Base-by-base conservation (phyloP, 2,329 filamentous ascomycete genomes). In the Trichoderma semiorbis region DNA sequence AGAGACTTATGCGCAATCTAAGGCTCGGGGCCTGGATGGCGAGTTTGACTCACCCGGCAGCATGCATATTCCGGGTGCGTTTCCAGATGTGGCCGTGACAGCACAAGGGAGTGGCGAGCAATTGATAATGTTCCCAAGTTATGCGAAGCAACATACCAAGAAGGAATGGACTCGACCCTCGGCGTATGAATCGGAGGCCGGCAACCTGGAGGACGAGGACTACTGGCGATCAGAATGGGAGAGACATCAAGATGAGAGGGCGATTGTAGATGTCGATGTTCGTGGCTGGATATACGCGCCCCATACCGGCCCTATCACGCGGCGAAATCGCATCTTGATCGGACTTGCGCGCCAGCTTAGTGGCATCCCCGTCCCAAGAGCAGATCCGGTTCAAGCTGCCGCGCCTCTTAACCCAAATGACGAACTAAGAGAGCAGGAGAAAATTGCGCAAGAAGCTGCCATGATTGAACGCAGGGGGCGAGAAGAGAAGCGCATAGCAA, bases 51-150 rank as follows among this genome's bases (percentile, higher is more conserved):
- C 72, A 16, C 75, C 80, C 36, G 77, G 79, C 10, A 79, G 78
- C 50, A 78, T 78, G 63, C 80, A 82, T 58, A 92, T 93, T 34
- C 91, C 93, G 0, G 92, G 92, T 0, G 89, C 91, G 1, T 98
- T 97, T 78, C 93, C 94, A 0, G 92, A 97, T 75, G 92, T 93
- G 21, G 89, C 92, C n/a, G 92, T 97, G 72, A 89, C 92, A 18
- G 88, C 90, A 12, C 91, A 90, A 73, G 95, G 93, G 14, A 95
- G 93, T 12, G 89, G 94, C 73, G 94, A 98, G 80, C 93, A 98
- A 83, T 93, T 99, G 90, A 89, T 99, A 11, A 80, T 99, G 28
- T 99, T 99, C 76, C 96, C 96, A 0, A 98, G 94, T 68, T 99
- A 99, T 79, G 94, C 93, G 10, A 90, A 95, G 78, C 87, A 86